Conservation (phyloP, 306 rosid genomes). For the Herpetospermum pedunculosum region DNA sequence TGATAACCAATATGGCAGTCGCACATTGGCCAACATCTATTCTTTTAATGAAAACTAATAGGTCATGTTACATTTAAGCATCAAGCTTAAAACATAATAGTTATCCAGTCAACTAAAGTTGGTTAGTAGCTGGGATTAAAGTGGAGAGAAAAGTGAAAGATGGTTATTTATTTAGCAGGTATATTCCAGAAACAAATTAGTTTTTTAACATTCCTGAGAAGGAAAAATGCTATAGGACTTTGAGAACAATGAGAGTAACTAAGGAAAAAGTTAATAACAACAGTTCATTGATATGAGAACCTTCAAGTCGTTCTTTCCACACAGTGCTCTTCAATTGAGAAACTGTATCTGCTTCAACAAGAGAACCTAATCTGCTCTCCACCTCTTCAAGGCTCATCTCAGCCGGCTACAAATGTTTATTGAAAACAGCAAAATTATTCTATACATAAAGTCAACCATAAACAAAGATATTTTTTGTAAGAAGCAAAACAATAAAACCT, state of each 20-base stretch:
- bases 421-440: not conserved
- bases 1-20: not conserved
- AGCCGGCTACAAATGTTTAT: constrained; percentile 45
- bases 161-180: not conserved
- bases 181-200: not conserved
- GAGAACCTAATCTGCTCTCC: constrained; percentile 79
- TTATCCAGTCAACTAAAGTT: not conserved
- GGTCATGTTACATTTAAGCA: not conserved
- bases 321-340: constrained; percentile 70
- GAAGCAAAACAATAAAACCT: not conserved
- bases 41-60: not conserved
- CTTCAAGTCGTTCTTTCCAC: constrained; percentile 99
- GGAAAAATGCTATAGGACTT: not conserved
- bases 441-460: not conserved
- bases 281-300: constrained; percentile 17
- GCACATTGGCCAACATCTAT: not conserved
- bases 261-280: not conserved
- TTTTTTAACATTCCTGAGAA: not conserved
- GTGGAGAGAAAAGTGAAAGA: not conserved
- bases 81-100: not conserved
- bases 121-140: not conserved
- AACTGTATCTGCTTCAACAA: constrained; percentile 62
- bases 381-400: constrained; percentile 98
- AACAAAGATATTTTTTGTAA: not conserved
- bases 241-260: not conserved